Evolutionary conservation across 371 early-diverging fungal genomes (phyloP), one percentile per base, ranked within the genome.

Genomic region (Nosema muscidifuracis): DNA sequence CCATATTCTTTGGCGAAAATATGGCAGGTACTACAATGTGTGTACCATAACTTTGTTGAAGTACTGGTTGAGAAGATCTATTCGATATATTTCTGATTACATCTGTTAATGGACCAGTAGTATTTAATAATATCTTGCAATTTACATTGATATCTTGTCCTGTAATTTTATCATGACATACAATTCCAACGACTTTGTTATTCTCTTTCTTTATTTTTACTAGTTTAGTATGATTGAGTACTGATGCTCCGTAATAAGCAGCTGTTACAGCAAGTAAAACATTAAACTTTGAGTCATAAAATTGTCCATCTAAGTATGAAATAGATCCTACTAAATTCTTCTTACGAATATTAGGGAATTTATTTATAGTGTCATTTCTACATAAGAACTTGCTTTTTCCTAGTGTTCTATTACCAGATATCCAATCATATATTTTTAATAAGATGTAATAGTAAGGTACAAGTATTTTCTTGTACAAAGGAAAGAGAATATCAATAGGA

Each of bases 241-340:
- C 89, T 55, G 87, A 88, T 13, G 96, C 97, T 64, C 96, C 97
- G 74, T 94, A 87, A 18, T 87, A 87, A 1, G 89, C 89, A 24
- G 96, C 93, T 0, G 97, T 97, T 75, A 94, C 80, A 0, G 91
- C 91, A 26, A 98, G 84, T 16, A 94, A 90, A 13, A 95, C 90
- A 79, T 96, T 96, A 90, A 93, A 92, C 68, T 97, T 86, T 1
- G 94, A 88, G 78, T 98, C 99, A 84, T 95, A 92, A 82, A 94
- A 92, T 74, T 92, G 92, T 51, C 93, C 98, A 83, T 98, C 99
- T 80, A 91, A 93, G 83, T 95, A 98, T 26, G 95, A 91, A 77
- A 98, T 84, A 12, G 94, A 90, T 28, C 97, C 97, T 3, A 89
- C 89, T 28, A 97, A 83, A 31, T 86, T 85, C 60, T 93, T 91